These are phyloP conservation scores for Didymella sp. DNA, from an alignment of 2,329 filamentous ascomycete species.

Conservation along the genomic window DNA sequence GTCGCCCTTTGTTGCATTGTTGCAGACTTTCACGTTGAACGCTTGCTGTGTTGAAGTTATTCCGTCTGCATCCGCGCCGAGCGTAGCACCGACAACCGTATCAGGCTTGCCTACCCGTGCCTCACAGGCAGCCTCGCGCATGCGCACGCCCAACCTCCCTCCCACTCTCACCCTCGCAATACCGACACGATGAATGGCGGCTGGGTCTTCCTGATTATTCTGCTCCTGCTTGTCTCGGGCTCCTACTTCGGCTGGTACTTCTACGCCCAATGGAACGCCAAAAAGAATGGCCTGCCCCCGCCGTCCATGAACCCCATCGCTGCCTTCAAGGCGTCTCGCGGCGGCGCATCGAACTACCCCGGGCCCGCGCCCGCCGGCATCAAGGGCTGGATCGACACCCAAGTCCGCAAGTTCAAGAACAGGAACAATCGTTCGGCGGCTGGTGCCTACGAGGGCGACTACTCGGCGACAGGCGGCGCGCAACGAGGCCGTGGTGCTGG, in stretches of 20 bases:
- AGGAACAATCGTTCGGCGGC: conserved; percentile 70
- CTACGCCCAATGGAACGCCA: conserved; percentile 75
- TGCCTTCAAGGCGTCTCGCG: conserved; percentile 64
- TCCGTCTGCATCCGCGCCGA: conserved; percentile 17
- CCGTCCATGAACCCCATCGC: conserved; percentile 74
- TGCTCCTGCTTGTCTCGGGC: conserved; percentile 68
- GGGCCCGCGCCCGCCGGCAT: conserved; percentile 68
- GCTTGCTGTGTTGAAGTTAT: conserved; percentile 6
- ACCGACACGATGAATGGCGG: conserved; percentile 47
- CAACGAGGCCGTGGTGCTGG: conserved; percentile 51
- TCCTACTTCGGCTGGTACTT: conserved; percentile 71
- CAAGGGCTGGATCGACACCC: conserved; percentile 75
- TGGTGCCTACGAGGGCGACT: conserved; percentile 76
- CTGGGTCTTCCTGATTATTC: conserved; percentile 73
- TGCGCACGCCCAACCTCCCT: conserved; percentile 22
- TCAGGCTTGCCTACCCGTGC: conserved; percentile 12
- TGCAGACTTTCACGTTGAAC: background rate
- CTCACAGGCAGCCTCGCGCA: conserved; percentile 19
- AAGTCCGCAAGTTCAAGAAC: conserved; percentile 68
- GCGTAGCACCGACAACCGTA: conserved; percentile 12
- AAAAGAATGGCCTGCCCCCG: conserved; percentile 75
- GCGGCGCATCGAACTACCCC: conserved; percentile 51
- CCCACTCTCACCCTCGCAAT: conserved; percentile 25
- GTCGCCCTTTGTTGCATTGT: conserved; percentile 3
- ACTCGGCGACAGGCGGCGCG: conserved; percentile 40